Evolutionary conservation across 2,329 filamentous ascomycete species (phyloP), one percentile per base, ranked within the genome.

Genomic region (Aspergillus hortae): DNA sequence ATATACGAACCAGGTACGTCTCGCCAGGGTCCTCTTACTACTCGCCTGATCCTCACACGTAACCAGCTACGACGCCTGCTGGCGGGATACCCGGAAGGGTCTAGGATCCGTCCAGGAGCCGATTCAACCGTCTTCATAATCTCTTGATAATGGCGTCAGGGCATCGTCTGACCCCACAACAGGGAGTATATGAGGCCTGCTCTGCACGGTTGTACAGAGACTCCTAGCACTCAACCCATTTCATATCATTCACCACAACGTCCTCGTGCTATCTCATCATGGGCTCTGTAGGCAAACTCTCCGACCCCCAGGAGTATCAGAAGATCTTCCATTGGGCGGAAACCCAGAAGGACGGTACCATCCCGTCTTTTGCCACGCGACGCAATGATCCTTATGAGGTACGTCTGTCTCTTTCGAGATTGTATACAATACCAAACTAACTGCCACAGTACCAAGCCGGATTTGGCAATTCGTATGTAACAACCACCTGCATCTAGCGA

Each of bases 271-370:
- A 42, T 11, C 11, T 17, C 44, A 44, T 38, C 48, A 62, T 68
- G 63, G 54, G 59, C 54, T 65, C 64, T 9, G 61, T 58, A 45
- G 57, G 53, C 23, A 55, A 54, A 2, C 52, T 66, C 7, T 51
- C 65, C 2, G 63, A 67, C 48, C 63, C 67, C 43, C 35, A 64
- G 40, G 75, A 80, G 41, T 80, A 79, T 56, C 76, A 79, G 49
- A 75, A 77, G 46, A 77, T 79, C 59, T 79, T 80, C 54, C 77
- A 80, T 61, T 84, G 81, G 81, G 81, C 80, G 0, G 80, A 82
- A 61, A 83, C 80, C n/a, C 81, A 84, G 57, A 76, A 82, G 60
- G 74, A 83, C 61, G 81, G 77, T 0, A 61, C 71, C 0, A 75
- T 83, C 23, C 80, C 80, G 10, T 81, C 80, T 0, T 84, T 83